Base-by-base conservation (phyloP, 352 stramenopile genomes). In the Phytophthora sojae region DNA sequence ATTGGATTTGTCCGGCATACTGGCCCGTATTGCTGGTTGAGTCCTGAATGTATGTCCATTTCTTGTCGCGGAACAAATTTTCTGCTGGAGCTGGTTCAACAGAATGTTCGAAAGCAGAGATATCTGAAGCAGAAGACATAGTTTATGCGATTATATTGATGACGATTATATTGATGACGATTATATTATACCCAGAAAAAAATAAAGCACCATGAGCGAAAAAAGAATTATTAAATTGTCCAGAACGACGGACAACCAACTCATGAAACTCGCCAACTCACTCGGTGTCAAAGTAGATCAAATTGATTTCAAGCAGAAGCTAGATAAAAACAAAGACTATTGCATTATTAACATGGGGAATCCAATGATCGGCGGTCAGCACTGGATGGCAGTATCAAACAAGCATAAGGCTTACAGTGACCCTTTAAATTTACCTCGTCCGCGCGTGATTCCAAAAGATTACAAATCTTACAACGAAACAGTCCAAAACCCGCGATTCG, bases 231-330 rank as follows among this genome's bases (percentile, higher is more conserved):
- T 45, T 45, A n/a, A 45, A 45, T 61, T 61, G 35, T 61, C 54
- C 12, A 61, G 54, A 51, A 61, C 32, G 19, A 50, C 54, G 19
- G 54, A 52, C 19, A 9, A 61, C 4, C 54, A 51, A 21, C 54
- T 61, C n/a, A 61, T 61, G 32, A 51, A 61, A 51, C 54, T 61
- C n/a, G 54, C 54, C 6, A 61, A 61, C 12, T 61, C 19, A 25
- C 54, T 61, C 9, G 47, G 45, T 19, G 58, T 57, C 37, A 53
- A 53, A 37, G 37, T 52, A 25, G 55, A 61, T 35, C n/a, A 51
- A 61, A 51, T 61, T 25, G 55, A 52, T 32, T 39, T 51, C 35
- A 52, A 52, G 3, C 35, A 52, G 21, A 61, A 51, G 11, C 8
- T 61, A 61, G 35, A 39, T 7, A 52, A 37, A 37, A 50, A 25